Percentiles rank a stretch among this genome's conserved stretches.
These are phyloP conservation scores for Crithidia brevicula DNA, from an alignment of 208 protist species.

Conservation along the genomic window DNA sequence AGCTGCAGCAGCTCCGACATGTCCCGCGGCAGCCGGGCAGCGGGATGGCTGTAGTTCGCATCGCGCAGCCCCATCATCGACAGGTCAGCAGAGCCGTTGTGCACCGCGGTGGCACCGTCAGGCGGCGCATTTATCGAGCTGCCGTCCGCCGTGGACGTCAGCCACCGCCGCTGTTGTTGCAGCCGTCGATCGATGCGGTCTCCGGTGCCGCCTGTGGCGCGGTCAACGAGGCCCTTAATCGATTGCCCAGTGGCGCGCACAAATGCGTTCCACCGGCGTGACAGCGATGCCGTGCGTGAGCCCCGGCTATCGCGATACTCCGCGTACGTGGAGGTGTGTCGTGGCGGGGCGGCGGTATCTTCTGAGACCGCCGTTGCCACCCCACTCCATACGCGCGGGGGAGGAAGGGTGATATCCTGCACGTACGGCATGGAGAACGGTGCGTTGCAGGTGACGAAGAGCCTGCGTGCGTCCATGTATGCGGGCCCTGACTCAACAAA, in stretches of 20 bases:
- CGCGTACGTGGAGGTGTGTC: slow-evolving; percentile 44
- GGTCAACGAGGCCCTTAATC: slow-evolving; percentile 38
- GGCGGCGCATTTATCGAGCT: not conserved
- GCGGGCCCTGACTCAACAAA: slow-evolving; percentile 4
- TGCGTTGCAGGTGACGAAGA: slow-evolving; percentile 70
- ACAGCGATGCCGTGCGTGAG: slow-evolving; percentile 34
- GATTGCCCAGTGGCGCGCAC: slow-evolving; percentile 40
- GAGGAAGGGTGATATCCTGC: slow-evolving; percentile 51
- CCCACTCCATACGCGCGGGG: slow-evolving; percentile 33
- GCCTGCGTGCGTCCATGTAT: slow-evolving; percentile 44
- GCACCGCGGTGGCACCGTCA: not conserved
- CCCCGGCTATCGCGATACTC: slow-evolving; percentile 49
- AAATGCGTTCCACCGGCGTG: slow-evolving; percentile 45
- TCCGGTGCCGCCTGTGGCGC: slow-evolving; percentile 22
- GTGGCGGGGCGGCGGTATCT: slow-evolving; percentile 22
- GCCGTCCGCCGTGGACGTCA: slow-evolving; percentile 14
- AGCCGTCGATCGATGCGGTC: slow-evolving; percentile 25
- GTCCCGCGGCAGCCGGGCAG: slow-evolving; percentile 44
- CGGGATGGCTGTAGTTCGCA: slow-evolving; percentile 32
- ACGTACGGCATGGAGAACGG: slow-evolving; percentile 82
- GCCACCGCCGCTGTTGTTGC: slow-evolving; percentile 29
- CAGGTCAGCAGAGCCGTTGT: not conserved
- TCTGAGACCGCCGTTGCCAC: slow-evolving; percentile 32
- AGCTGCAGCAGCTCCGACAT: slow-evolving; percentile 36
- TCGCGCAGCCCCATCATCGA: slow-evolving; percentile 20